Conservation (phyloP, 2,329 filamentous ascomycete species). For the Microdochium trichocladiopsis region DNA sequence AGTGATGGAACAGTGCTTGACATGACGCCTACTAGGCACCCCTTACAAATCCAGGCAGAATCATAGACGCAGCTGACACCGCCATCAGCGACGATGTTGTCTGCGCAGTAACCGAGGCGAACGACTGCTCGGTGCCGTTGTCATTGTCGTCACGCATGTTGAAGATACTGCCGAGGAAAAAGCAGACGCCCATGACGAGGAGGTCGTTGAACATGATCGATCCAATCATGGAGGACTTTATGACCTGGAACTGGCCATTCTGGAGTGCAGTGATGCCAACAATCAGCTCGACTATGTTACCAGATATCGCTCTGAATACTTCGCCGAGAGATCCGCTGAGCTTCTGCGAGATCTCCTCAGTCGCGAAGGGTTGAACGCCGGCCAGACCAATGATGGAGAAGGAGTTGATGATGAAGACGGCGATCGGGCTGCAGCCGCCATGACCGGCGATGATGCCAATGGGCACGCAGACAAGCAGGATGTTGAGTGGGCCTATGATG, state of each 20-base stretch:
- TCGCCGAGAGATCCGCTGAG: slow-evolving; percentile 70
- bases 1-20: no score
- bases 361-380: slow-evolving; percentile 67
- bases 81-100: slow-evolving; percentile 72
- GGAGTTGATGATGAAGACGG: slow-evolving; percentile 72
- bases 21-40: neutral
- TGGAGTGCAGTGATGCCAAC: slow-evolving; percentile 80
- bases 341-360: slow-evolving; percentile 67
- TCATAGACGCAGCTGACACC: slow-evolving; percentile 67
- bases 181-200: slow-evolving; percentile 77
- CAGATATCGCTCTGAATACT: slow-evolving; percentile 69
- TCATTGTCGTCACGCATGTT: slow-evolving; percentile 52
- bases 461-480: slow-evolving; percentile 67
- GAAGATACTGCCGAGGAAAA: slow-evolving; percentile 65
- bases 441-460: slow-evolving; percentile 63
- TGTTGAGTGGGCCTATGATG: slow-evolving; percentile 54
- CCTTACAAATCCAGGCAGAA: slow-evolving; percentile 65
- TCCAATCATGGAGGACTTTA: slow-evolving; percentile 96
- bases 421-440: slow-evolving; percentile 55
- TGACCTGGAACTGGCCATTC: slow-evolving; percentile 83
- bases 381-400: slow-evolving; percentile 73
- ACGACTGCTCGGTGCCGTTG: slow-evolving; percentile 57
- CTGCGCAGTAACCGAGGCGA: slow-evolving; percentile 70
- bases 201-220: slow-evolving; percentile 93
- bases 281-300: slow-evolving; percentile 74